These are phyloP conservation scores for Aspergillus intermedius DNA, from an alignment of 2,329 filamentous ascomycete genomes.

Conservation along the genomic window DNA sequence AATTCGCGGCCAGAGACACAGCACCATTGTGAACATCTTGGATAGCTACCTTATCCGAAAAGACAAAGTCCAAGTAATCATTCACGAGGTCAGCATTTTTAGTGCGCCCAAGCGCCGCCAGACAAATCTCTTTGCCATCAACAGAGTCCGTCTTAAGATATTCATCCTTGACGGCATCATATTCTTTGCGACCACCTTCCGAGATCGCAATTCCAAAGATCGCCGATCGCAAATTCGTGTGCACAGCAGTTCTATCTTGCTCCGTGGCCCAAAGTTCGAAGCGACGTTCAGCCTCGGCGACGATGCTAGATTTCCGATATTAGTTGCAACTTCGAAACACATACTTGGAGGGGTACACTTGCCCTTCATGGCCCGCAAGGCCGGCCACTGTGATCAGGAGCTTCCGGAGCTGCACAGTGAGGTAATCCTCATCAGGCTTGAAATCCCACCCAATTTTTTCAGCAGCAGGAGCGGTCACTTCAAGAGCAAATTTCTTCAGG, in stretches of 20 bases:
- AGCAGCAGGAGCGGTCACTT: constrained; percentile 67
- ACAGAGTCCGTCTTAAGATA: constrained; percentile 76
- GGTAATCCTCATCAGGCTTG: constrained; percentile 68
- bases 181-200: constrained; percentile 63
- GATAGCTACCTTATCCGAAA: constrained; percentile 74
- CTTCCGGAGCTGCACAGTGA: constrained; percentile 75
- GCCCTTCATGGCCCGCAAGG: constrained; percentile 67
- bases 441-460: constrained; percentile 83
- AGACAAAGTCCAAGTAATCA: constrained; percentile 64
- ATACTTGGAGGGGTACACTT: constrained; percentile 30
- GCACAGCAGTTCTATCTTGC: constrained; percentile 60
- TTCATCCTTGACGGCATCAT: constrained; percentile 72
- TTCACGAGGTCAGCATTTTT: constrained; percentile 63
- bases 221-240: constrained; percentile 72
- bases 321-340: not conserved
- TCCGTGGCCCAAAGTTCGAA: constrained; percentile 73
- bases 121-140: constrained; percentile 82
- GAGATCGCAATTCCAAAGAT: constrained; percentile 75
- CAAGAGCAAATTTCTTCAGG: constrained; percentile 70
- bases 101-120: constrained; percentile 68
- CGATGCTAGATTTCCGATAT: constrained; percentile 44
- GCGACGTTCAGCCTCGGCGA: constrained; percentile 66
- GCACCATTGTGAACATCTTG: constrained; percentile 84
- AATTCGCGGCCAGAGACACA: constrained; percentile 65
- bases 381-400: constrained; percentile 71